These are phyloP conservation scores for Rosa multiflora DNA, from an alignment of 306 rosid genomes.

Conservation along the genomic window DNA sequence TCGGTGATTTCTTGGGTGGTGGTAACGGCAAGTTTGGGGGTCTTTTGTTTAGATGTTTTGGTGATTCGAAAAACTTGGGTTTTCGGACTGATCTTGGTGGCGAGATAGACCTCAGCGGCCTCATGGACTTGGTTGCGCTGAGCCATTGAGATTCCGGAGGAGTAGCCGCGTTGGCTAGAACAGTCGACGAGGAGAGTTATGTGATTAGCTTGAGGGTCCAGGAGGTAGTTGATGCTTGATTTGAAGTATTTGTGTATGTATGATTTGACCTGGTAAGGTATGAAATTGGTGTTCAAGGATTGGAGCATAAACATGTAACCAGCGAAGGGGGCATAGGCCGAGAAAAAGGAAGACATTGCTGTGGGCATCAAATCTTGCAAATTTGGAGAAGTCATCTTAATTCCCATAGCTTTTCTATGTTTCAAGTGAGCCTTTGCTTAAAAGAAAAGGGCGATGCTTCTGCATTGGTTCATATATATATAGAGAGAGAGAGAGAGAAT, in stretches of 20 bases:
- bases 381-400: neutral
- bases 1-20: slow-evolving; percentile 23
- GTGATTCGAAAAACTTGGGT: slow-evolving; percentile 23
- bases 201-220: slow-evolving; percentile 1
- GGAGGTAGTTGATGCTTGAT: slow-evolving; percentile 23
- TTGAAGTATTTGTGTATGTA: slow-evolving; percentile 11
- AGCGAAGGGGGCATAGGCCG: slow-evolving; percentile 38
- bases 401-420: neutral
- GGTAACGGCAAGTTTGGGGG: slow-evolving; percentile 18
- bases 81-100: slow-evolving; percentile 26
- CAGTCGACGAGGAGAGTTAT: slow-evolving; percentile 28
- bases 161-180: neutral
- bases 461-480: neutral
- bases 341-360: slow-evolving; percentile 31
- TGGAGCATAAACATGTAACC: slow-evolving; percentile 35
- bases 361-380: slow-evolving; percentile 3
- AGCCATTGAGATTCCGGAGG: slow-evolving; percentile 3
- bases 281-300: slow-evolving; percentile 31
- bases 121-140: slow-evolving; percentile 36
- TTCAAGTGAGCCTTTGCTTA: neutral
- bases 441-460: neutral
- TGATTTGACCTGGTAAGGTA: slow-evolving; percentile 27
- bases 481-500: neutral
- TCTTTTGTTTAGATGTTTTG: slow-evolving; percentile 28
- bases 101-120: slow-evolving; percentile 35